Base-by-base conservation (phyloP, 192 early-diverging fungal species). In the Mortierella alpina region DNA sequence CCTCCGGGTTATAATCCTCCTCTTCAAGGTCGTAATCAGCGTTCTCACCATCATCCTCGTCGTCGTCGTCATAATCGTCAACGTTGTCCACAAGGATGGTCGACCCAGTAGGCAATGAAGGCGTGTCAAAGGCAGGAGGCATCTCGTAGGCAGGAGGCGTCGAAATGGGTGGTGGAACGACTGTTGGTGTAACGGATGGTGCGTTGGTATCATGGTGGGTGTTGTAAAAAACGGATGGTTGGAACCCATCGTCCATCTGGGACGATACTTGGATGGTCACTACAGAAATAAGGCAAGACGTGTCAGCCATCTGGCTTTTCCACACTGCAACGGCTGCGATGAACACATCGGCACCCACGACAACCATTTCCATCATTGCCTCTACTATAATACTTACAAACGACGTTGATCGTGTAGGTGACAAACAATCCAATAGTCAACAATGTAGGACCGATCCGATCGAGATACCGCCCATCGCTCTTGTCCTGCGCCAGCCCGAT, bases 251-350 rank as follows among this genome's bases (percentile, higher is more conserved):
- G 20, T 62, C 65, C 59, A 80, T 70, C 1, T 46, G 47, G 23
- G 53, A 66, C 10, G 70, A 63, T 7, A 65, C 46, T 72, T 63
- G 57, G 12, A 80, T 61, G 14, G 76, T 80, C 59, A 80, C 76
- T 80, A 58, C 5, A 54, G 51, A 45, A 11, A 45, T 45, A 10
- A 11, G 51, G 23, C 0, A 22, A 13, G 7, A 22, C 17, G 41
- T 4, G 41, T 40, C 13, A 59, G 41, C 2, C 44, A 45, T 45
- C 0, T 7, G 2, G 47, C 47, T 7, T 2, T 22, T 7, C 9
- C 7, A 44, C n/a, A 46, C 9, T 14, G 14, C 59, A 20, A 60
- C 6, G 31, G 31, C 31, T 31, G 31, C 31, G 31, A 31, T 31
- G 31, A 3, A 1, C 31, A 31, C 31, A 31, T n/a, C 31, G 31